Evolutionary conservation across 148 eudicot genomes (phyloP), one percentile per base, ranked within the genome.

Genomic region (Rhododendron henanense): DNA sequence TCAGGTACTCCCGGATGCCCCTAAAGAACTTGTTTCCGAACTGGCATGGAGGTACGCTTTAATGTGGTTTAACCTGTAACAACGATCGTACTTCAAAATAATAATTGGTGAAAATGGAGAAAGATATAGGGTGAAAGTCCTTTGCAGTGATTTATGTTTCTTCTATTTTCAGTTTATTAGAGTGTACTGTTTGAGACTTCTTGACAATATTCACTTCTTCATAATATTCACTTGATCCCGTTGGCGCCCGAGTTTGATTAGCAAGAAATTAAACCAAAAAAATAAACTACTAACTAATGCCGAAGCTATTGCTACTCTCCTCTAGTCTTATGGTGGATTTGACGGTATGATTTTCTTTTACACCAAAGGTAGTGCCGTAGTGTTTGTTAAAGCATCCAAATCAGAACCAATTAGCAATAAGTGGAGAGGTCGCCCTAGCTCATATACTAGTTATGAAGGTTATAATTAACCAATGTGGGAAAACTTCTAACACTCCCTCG

Each of bases 1-100:
- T 65, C 89, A 97, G 99, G 90, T 95, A 85, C 96, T 97, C 87
- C 98, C 99, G 5, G 95, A 92, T 87, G 99, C 99, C 86, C 99
- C 99, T 1, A 89, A 91, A 90, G 98, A 97, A 88, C 98, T 97
- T 80, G 98, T 97, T 65, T 89, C 93, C 77, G 99, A 97, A 90
- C 92, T 97, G n/a, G 96, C 99, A 86, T 92, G 95, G 93, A 87
- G 99, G 99, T 97, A 92, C 55, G 94, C 75, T 85, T 87, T 61
- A 9, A 41, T 35, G 69, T 57, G 41, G 41, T 77, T 76, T 85
- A 78, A 5, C 48, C 25, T 47, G 33, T 10, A 3, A 13, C 28
- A 25, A 37, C 4, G 33, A 23, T 47, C 61, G 33, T 10, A 16
- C 6, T n/a, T 67, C 23, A 3, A 39, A 65, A 14, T 39, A 75